Conservation (phyloP, 352 stramenopile species). For the Pythium rhizo-oryzae region DNA sequence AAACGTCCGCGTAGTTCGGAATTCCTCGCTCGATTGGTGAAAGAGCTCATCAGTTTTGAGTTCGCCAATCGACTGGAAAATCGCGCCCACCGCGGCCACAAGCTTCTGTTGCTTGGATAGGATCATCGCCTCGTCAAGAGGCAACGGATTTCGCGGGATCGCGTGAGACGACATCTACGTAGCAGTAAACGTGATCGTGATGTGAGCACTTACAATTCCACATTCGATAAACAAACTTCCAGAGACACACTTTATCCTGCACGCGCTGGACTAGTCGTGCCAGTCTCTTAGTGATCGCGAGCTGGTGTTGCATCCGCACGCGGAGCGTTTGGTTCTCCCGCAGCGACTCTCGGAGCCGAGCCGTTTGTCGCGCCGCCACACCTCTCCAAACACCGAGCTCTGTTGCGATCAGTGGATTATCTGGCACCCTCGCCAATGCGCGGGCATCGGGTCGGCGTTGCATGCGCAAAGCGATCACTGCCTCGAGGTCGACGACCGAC, state of each 20-base stretch:
- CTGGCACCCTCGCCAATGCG: not conserved
- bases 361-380: not conserved
- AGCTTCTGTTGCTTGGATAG: not conserved
- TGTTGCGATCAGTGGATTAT: not conserved
- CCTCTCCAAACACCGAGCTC: not conserved
- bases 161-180: not conserved
- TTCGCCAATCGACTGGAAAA: not conserved
- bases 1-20: not conserved
- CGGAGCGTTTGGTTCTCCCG: not conserved
- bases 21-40: not conserved
- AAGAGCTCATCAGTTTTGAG: not conserved
- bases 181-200: no score
- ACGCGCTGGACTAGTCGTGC: slow-evolving; percentile 2
- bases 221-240: no score
- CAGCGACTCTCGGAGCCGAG: not conserved
- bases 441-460: not conserved
- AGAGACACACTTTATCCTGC: not conserved
- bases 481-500: not conserved
- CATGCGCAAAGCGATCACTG: not conserved
- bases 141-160: not conserved
- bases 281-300: not conserved
- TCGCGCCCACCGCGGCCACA: not conserved
- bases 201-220: no score
- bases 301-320: not conserved
- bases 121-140: not conserved